Evolutionary conservation across 2,329 filamentous ascomycete genomes (phyloP).

Genomic region (Neocatenulostroma microsporum): DNA sequence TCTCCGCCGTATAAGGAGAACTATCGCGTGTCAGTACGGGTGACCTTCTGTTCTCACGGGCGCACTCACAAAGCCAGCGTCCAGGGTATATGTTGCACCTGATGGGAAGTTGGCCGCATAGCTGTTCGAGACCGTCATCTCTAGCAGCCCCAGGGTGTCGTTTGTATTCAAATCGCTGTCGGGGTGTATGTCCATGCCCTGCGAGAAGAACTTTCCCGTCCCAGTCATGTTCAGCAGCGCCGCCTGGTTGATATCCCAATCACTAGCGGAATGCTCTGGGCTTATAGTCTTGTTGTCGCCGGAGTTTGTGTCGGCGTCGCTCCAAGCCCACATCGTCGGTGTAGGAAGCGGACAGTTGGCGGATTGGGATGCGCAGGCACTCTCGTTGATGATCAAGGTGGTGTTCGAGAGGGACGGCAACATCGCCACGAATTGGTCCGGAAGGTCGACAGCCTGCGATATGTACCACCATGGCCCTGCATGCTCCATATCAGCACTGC

Average conservation of each 20-base stretch:
- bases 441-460: conserved; percentile 4
- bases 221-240: conserved; percentile 10
- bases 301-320: conserved; percentile 2
- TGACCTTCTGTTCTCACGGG: not conserved
- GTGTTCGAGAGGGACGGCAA: conserved; percentile 10
- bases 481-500: no score
- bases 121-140: conserved; percentile 8
- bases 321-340: conserved; percentile 5
- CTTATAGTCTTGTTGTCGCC: conserved; percentile 4
- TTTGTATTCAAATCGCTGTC: not conserved
- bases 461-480: conserved; percentile 12
- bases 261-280: not conserved
- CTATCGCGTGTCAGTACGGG: conserved; percentile 6
- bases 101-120: conserved; percentile 7
- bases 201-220: conserved; percentile 5
- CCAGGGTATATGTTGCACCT: conserved; percentile 8
- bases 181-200: conserved; percentile 6
- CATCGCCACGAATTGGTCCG: conserved; percentile 8
- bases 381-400: conserved; percentile 9
- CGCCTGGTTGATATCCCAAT: conserved; percentile 10
- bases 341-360: conserved; percentile 9
- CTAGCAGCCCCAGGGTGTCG: conserved; percentile 3
- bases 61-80: conserved; percentile 11
- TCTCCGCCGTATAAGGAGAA: conserved; percentile 10
- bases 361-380: conserved; percentile 8